These are phyloP conservation scores for Oryza meyeriana DNA, from an alignment of 176 grass and related monocot species.

Conservation along the genomic window DNA sequence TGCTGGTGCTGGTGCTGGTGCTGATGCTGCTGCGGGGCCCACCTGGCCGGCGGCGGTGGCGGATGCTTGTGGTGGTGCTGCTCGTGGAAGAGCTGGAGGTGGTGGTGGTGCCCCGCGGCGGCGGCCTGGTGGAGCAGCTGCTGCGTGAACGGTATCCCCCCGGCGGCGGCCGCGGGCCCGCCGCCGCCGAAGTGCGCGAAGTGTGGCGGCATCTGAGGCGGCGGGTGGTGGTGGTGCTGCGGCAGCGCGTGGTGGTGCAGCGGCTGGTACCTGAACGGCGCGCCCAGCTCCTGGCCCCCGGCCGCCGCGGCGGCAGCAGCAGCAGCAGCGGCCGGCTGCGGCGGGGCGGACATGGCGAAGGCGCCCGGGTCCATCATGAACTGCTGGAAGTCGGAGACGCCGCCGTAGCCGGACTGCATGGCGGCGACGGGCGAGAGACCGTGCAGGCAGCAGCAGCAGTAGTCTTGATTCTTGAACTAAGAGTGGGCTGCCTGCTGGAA, in stretches of 20 bases:
- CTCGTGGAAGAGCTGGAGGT: slow-evolving; percentile 65
- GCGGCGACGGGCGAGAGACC: background rate
- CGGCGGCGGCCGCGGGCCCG: background rate
- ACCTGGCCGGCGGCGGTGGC: slow-evolving; percentile 4
- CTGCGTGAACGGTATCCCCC: slow-evolving; percentile 68
- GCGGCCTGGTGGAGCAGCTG: slow-evolving; percentile 68
- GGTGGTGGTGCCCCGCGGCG: slow-evolving; percentile 39
- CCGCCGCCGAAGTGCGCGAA: slow-evolving; percentile 48
- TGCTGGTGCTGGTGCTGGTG: slow-evolving; percentile 20
- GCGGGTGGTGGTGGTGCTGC: slow-evolving; percentile 40
- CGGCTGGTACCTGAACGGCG: slow-evolving; percentile 43
- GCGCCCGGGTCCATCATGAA: slow-evolving; percentile 66
- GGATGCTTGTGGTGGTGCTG: slow-evolving; percentile 53
- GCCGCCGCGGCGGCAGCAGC: background rate
- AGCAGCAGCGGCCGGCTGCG: slow-evolving; percentile 19
- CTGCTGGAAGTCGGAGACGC: slow-evolving; percentile 83
- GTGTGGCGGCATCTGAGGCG: slow-evolving; percentile 42
- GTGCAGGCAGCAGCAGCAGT: too few species aligned
- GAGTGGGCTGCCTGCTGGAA: too few species aligned
- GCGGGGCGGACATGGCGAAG: slow-evolving; percentile 47
- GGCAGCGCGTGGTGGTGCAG: slow-evolving; percentile 56
- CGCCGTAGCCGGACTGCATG: slow-evolving; percentile 85
- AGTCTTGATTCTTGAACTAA: too few species aligned
- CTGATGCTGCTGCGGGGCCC: slow-evolving; percentile 33
- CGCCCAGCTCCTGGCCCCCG: slow-evolving; percentile 29